Evolutionary conservation across 2,329 filamentous ascomycete species (phyloP), one percentile per base, ranked within the genome.

Genomic region (Sphaerulina musiva): DNA sequence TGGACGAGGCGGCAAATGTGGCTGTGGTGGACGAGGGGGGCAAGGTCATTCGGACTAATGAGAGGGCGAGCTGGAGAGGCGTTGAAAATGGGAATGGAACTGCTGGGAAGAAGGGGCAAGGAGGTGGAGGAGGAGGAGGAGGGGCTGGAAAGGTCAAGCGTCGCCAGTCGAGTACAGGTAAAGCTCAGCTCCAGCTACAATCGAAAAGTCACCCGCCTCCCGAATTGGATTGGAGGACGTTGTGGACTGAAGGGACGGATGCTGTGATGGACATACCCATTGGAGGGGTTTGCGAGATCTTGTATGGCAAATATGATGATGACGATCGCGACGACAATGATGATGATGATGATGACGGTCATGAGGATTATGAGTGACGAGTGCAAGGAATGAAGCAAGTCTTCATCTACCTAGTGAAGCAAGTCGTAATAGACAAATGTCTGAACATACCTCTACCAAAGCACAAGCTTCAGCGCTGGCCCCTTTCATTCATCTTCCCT

Each of bases 211-310:
- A 29, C 26, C 26, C 26, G 26, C 26, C 26, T 12, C 54, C 53
- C 57, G 70, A 74, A 46, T 71, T 80, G 60, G 80, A 89, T 66
- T 97, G 93, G 92, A 84, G 79, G 66, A 80, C 78, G 55, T 78
- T 95, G 14, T 98, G 93, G 93, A 90, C 84, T 66, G 84, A 88
- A 64, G 90, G 93, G 14, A 98, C 93, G 0, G 93, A 98, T 76
- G 93, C 90, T 1, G 93, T 97, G 6, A 87, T 98, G 87, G 93
- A 98, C 73, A 85, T 98, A 46, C 93, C 93, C 6, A 80, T 97
- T 61, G 91, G 90, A 8, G 93, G 92, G 0, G 92, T 97, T 1
- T 97, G 92, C 68, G 91, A 98, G 74, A 84, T 98, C 34, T 69
- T 98, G 20, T 98, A 97, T 71, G 91, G 89, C 0, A 54, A 31